These are phyloP conservation scores for Spathaspora sp. DNA, from an alignment of 805 yeast genomes.

Conservation along the genomic window DNA sequence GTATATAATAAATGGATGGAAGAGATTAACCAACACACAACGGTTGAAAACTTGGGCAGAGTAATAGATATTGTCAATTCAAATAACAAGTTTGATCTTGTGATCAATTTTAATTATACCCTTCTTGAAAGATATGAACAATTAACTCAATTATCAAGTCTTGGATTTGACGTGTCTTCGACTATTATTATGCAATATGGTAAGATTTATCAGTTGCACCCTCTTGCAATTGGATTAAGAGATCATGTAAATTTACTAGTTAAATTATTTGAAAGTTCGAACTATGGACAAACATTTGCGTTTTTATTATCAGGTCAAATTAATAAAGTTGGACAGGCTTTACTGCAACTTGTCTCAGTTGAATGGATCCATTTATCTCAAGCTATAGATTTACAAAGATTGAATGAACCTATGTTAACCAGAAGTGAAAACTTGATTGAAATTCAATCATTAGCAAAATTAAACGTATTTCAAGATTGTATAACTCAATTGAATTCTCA, in stretches of 20 bases:
- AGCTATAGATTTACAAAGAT: conserved; percentile 44
- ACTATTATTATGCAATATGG: conserved; percentile 44
- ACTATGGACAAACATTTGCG: conserved; percentile 36
- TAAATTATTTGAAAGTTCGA: conserved; percentile 15
- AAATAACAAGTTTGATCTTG: conserved; percentile 22
- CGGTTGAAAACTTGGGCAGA: conserved; percentile 18
- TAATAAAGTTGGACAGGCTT: conserved; percentile 22
- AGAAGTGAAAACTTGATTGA: conserved; percentile 26
- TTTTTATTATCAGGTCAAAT: conserved; percentile 38
- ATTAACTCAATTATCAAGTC: conserved; percentile 43
- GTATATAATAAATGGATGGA: conserved; percentile 50
- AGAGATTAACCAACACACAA: conserved; percentile 6
- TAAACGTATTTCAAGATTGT: conserved; percentile 20
- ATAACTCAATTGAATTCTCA: conserved; percentile 18
- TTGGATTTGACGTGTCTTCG: conserved; percentile 59
- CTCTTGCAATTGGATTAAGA: conserved; percentile 49
- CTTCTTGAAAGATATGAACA: conserved; percentile 47
- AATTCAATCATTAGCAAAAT: conserved; percentile 16
- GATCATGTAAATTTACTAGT: conserved; percentile 3
- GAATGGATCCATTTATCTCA: conserved; percentile 54
- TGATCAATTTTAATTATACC: conserved; percentile 50
- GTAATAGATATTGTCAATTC: conserved; percentile 34
- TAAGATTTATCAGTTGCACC: conserved; percentile 49
- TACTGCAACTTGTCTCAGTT: conserved; percentile 31
- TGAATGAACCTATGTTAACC: conserved; percentile 21